phyloP scores from a whole-genome alignment of 2,329 filamentous ascomycete species.

The Aspergillus bombycis region DNA sequence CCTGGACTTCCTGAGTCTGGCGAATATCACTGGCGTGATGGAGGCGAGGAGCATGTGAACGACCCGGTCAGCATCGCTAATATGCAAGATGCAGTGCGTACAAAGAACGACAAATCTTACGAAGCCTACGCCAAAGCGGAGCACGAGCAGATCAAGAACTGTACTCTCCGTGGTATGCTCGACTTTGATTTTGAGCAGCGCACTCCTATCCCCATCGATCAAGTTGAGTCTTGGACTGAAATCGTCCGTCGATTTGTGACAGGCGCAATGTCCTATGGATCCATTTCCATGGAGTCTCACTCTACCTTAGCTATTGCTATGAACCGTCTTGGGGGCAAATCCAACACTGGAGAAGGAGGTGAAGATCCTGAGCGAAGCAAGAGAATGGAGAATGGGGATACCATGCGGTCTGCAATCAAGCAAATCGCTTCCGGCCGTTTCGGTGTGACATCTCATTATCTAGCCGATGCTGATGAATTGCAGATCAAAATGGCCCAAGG shows the following conservation, averaged over 20 bases:
- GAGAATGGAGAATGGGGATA: constrained; percentile 86
- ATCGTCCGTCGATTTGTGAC: constrained; percentile 96
- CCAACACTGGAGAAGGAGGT: constrained; percentile 96
- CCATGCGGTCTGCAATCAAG: constrained; percentile 96
- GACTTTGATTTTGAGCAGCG: constrained; percentile 95
- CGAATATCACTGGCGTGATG: constrained; percentile 98
- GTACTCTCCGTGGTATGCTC: constrained; percentile 88
- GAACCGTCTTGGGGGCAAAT: constrained; percentile 95
- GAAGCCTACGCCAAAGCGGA: constrained; percentile 92
- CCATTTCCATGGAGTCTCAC: constrained; percentile 98
- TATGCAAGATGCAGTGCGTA: constrained; percentile 93
- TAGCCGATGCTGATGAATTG: constrained; percentile 91
- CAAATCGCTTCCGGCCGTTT: constrained; percentile 96
- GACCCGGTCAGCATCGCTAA: constrained; percentile 94
- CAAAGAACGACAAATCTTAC: constrained; percentile 98
- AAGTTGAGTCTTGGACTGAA: constrained; percentile 97
- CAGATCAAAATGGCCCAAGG: constrained; percentile 99
- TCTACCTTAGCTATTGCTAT: constrained; percentile 94
- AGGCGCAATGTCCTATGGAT: constrained; percentile 97
- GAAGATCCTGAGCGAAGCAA: constrained; percentile 91
- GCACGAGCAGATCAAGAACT: constrained; percentile 96
- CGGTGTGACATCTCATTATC: constrained; percentile 91
- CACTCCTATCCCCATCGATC: constrained; percentile 85
- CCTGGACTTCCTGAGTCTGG: constrained; percentile 87
- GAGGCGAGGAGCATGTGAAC: constrained; percentile 93